Percentiles rank a stretch among this genome's conserved stretches.
Conservation (phyloP, 1,284 basidiomycete species). For the Tilletia walkeri region DNA sequence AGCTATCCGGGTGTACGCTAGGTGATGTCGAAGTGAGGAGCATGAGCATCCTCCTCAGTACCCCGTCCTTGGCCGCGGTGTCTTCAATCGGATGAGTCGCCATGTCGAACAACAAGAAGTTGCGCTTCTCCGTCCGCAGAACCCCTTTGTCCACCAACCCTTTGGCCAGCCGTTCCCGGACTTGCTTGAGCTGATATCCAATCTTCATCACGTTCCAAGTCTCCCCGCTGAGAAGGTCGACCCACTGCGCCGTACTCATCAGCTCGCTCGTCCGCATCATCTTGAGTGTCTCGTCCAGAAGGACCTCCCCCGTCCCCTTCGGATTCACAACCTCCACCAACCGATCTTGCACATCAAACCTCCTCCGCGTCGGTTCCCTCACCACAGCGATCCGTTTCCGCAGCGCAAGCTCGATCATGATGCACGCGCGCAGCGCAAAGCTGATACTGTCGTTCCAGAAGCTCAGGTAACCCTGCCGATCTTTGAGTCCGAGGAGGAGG, state of each 20-base stretch:
- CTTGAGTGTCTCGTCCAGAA: conserved; percentile 53
- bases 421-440: conserved; percentile 51
- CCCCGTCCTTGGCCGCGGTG: conserved; percentile 46
- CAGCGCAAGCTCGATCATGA: conserved; percentile 52
- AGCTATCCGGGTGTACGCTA: neutral
- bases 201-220: conserved; percentile 56
- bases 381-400: conserved; percentile 45
- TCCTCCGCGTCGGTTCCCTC: conserved; percentile 36
- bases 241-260: conserved; percentile 49
- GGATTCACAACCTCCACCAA: conserved; percentile 47
- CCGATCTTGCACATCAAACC: conserved; percentile 36
- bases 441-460: conserved; percentile 57
- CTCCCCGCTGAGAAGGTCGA: conserved; percentile 53
- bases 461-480: conserved; percentile 60
- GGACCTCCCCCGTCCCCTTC: conserved; percentile 50
- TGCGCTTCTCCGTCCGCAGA: conserved; percentile 54
- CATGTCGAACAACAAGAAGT: conserved; percentile 55
- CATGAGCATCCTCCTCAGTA: conserved; percentile 46
- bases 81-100: conserved; percentile 54
- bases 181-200: conserved; percentile 54
- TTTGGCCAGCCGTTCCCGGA: conserved; percentile 53
- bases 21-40: conserved; percentile 31
- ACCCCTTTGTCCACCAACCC: conserved; percentile 55
- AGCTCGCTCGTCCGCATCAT: conserved; percentile 41
- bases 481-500: conserved; percentile 82